Percentiles rank a stretch among this genome's conserved stretches.
phyloP scores from a whole-genome alignment of 106 monocot genomes.

The Acorus calamus region DNA sequence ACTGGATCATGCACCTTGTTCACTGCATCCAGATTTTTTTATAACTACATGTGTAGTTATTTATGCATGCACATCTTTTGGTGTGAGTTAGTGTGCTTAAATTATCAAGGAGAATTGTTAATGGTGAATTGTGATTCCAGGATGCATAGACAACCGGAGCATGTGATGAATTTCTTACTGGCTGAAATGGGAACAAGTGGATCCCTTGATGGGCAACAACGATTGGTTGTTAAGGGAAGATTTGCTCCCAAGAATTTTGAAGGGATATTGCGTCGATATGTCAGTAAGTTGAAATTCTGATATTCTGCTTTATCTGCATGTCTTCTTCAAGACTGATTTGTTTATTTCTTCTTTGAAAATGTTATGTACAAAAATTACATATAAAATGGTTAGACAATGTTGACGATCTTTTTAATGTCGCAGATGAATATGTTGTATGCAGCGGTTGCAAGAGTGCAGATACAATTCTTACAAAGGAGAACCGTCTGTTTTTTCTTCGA shows the following conservation, averaged over 20 bases:
- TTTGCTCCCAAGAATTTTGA: constrained; percentile 99
- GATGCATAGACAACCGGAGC: constrained; percentile 98
- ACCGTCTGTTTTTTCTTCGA: constrained; percentile 83
- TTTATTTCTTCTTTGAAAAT: no score
- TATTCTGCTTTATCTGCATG: neutral
- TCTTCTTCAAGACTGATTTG: no score
- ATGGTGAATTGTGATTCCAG: constrained; percentile 16
- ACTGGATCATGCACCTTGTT: no score
- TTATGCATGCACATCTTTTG: no score
- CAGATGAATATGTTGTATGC: constrained; percentile 98
- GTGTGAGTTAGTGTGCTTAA: no score
- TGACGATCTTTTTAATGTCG: no score
- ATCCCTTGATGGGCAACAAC: constrained; percentile 96
- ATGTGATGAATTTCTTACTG: constrained; percentile 91
- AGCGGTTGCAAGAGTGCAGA: constrained; percentile 95
- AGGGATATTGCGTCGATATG: constrained; percentile 88
- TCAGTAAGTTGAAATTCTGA: constrained; percentile 56
- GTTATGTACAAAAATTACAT: no score
- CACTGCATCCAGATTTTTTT: no score
- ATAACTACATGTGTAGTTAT: no score
- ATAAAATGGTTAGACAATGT: no score
- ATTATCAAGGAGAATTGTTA: no score
- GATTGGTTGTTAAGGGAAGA: constrained; percentile 91
- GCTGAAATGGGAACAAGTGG: constrained; percentile 99
- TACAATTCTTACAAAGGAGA: constrained; percentile 93